These are phyloP conservation scores for Tricholoma hemisulphureum DNA, from an alignment of 768 basidiomycete genomes.

Conservation along the genomic window DNA sequence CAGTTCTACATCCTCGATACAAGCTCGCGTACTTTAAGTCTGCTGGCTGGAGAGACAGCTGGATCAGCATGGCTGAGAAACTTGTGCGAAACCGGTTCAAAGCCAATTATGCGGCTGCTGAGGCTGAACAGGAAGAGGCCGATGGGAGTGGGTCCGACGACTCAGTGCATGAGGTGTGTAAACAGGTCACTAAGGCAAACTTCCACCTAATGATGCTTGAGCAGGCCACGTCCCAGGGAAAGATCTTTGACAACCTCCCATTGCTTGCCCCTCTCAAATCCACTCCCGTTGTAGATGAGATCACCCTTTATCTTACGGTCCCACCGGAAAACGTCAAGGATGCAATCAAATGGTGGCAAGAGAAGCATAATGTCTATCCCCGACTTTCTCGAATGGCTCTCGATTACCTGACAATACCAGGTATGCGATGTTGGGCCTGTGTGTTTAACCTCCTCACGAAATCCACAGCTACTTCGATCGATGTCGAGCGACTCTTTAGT, in stretches of 20 bases:
- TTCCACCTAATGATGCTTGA: not conserved
- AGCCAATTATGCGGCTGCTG: not conserved
- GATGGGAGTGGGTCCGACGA: not conserved
- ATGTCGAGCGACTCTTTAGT: not conserved
- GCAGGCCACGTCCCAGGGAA: not conserved
- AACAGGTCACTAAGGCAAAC: not conserved
- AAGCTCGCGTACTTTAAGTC: not conserved
- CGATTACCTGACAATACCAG: conserved; percentile 25
- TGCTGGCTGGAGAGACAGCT: not conserved
- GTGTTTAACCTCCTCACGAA: not conserved
- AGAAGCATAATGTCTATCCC: conserved; percentile 14
- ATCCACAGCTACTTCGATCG: not conserved
- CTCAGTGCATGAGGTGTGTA: not conserved
- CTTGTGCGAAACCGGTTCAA: conserved; percentile 19
- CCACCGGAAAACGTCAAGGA: conserved; percentile 16
- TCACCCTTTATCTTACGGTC: conserved; percentile 20
- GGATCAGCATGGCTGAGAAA: not conserved
- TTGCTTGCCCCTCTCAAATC: conserved; percentile 2
- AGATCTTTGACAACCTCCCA: conserved; percentile 19
- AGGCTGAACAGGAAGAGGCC: not conserved
- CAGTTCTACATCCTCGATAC: conserved; percentile 19
- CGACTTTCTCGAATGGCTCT: conserved; percentile 27
- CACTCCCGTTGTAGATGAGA: conserved; percentile 10
- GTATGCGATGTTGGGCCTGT: conserved; percentile 9
- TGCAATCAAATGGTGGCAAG: conserved; percentile 22